Percentiles rank a stretch among this genome's conserved stretches.
phyloP scores from a whole-genome alignment of 805 yeast species.

The Candida ficus region DNA sequence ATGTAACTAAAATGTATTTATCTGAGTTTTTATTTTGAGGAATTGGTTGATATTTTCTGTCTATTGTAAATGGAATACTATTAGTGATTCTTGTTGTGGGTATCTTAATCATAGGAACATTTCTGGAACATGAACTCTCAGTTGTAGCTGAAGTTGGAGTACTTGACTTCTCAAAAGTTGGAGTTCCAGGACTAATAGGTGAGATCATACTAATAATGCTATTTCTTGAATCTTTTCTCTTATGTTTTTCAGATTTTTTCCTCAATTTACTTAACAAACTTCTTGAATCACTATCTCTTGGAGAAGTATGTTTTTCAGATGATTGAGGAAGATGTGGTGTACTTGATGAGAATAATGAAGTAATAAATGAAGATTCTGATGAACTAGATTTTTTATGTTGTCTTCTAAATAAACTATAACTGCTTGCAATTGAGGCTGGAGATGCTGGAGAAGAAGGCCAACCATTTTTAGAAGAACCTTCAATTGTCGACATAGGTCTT shows the following conservation, averaged over 20 bases:
- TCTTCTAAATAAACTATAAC: constrained; percentile 50
- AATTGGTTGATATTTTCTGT: constrained; percentile 34
- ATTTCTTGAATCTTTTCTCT: constrained; percentile 11
- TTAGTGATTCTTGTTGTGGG: not conserved
- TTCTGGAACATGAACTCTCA: constrained; percentile 1
- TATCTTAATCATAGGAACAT: not conserved
- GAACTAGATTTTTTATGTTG: constrained; percentile 65
- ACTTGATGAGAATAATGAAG: constrained; percentile 34
- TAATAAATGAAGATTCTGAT: constrained; percentile 45
- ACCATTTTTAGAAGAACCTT: constrained; percentile 22
- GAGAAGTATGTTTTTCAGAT: constrained; percentile 10
- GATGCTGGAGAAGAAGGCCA: constrained; percentile 32
- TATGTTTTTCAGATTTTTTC: constrained; percentile 11
- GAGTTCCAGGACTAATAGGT: constrained; percentile 17
- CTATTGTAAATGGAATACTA: constrained; percentile 22
- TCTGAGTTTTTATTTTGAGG: constrained; percentile 28
- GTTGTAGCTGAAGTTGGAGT: constrained; percentile 5
- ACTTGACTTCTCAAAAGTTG: constrained; percentile 6
- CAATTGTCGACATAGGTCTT: constrained; percentile 36
- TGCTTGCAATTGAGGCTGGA: constrained; percentile 20
- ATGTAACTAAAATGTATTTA: constrained; percentile 49
- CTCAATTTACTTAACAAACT: constrained; percentile 22
- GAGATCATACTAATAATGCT: constrained; percentile 9
- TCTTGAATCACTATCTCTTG: constrained; percentile 13
- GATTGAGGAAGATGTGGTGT: constrained; percentile 19